phyloP scores from a whole-genome alignment of 2,329 filamentous ascomycete genomes.

The Cercospora sp. region DNA sequence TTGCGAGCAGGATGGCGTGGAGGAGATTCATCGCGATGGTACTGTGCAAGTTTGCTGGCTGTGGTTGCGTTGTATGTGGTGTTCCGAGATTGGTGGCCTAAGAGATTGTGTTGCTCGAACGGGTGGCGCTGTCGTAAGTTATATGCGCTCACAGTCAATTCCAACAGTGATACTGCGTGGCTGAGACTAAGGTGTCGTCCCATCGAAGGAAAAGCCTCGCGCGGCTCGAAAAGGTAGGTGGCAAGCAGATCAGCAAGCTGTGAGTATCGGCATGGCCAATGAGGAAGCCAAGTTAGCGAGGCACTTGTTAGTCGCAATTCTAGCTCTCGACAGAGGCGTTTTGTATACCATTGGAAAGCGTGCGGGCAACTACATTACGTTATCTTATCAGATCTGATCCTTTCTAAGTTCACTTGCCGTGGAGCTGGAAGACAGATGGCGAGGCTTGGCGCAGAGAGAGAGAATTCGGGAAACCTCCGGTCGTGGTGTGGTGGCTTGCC shows the following conservation, averaged over 20 bases:
- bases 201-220: not conserved
- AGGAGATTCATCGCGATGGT: not conserved
- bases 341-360: not conserved
- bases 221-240: not conserved
- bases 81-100: not conserved
- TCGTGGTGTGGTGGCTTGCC: not conserved
- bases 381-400: conserved; percentile 5
- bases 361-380: not conserved
- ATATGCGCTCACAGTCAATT: not conserved
- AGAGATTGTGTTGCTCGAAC: not conserved
- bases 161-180: not conserved
- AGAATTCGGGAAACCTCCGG: not conserved
- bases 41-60: not conserved
- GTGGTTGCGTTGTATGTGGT: not conserved
- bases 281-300: not conserved
- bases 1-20: not conserved
- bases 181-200: not conserved
- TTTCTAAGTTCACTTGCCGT: not conserved
- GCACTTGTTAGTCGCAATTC: not conserved
- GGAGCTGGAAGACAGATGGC: not conserved
- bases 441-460: not conserved
- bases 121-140: not conserved
- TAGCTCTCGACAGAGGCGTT: not conserved
- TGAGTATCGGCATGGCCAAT: not conserved
- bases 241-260: not conserved